Conservation (phyloP, 1,139 yeast species). For the Casaregolazyma lundiana region DNA sequence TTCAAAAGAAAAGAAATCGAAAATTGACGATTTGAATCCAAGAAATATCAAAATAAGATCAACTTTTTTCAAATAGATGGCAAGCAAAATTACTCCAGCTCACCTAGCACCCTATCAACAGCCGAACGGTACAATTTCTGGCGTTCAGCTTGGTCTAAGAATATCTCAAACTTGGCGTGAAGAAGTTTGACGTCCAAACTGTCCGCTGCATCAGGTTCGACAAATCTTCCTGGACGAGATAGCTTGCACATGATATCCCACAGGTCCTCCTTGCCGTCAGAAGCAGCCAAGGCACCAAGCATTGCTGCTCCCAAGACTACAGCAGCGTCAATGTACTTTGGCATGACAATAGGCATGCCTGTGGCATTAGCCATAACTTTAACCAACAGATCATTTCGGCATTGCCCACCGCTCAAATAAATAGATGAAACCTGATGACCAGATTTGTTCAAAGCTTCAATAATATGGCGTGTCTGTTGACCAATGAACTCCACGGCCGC, state of each 20-base stretch:
- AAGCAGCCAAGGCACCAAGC: slow-evolving; percentile 88
- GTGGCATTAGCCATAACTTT: slow-evolving; percentile 89
- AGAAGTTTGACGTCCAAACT: slow-evolving; percentile 68
- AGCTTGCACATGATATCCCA: slow-evolving; percentile 85
- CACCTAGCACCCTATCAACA: slow-evolving; percentile 47
- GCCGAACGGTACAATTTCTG: slow-evolving; percentile 70
- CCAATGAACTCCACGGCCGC: slow-evolving; percentile 98
- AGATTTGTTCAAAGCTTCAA: slow-evolving; percentile 71
- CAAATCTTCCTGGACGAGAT: slow-evolving; percentile 79
- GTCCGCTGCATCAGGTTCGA: slow-evolving; percentile 54
- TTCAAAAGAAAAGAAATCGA: neutral
- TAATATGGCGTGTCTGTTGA: slow-evolving; percentile 93
- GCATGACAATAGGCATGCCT: slow-evolving; percentile 86
- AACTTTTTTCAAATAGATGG: too few species aligned
- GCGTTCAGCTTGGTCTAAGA: slow-evolving; percentile 78
- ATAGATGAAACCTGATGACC: slow-evolving; percentile 76
- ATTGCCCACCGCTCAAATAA: slow-evolving; percentile 95
- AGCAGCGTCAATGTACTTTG: slow-evolving; percentile 92
- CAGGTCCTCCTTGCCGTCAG: slow-evolving; percentile 37
- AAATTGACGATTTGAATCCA: neutral
- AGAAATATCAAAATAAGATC: neutral
- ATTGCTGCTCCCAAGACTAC: slow-evolving; percentile 95
- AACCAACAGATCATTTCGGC: slow-evolving; percentile 85
- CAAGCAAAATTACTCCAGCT: too few species aligned
- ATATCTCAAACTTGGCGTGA: slow-evolving; percentile 72